Evolutionary conservation across 1,284 basidiomycete species (phyloP), one percentile per base, ranked within the genome.

Genomic region (Pisolithus thermaeus): DNA sequence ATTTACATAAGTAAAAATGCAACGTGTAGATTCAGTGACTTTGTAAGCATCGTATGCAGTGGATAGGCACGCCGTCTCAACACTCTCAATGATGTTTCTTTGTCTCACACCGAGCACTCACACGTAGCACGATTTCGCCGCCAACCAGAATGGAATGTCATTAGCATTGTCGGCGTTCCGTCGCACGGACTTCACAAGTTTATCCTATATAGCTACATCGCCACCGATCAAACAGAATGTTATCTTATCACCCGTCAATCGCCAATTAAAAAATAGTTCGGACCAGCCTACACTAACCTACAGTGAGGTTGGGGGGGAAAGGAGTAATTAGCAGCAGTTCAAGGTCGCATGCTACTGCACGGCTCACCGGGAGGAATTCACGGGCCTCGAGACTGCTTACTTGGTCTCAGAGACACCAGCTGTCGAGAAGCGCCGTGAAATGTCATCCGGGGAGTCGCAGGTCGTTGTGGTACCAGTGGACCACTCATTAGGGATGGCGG

Each of bases 401-500:
- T 47, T 50, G 25, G 35, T 41, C 9, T 51, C 53, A 41, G 49
- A 46, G 23, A 50, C 18, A 30, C 49, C 49, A 36, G 49, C 49
- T 25, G 44, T 28, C 3, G 32, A 16, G n/a, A 44, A 44, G 35
- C 49, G 49, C 41, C 41, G 46, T 7, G 28, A 23, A 27, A 50
- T 50, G 35, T 50, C 27, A 30, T 46, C 43, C 1, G 30, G 30
- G 16, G 30, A 20, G 30, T 46, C 57, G 27, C 59, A 61, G 7
- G 55, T 57, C 11, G 59, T 61, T 5, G 51, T 56, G 2, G 60
- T 63, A 14, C 61, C 60, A n/a, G 43, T 36, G 4, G 32, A 45
- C 57, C 57, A 60, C 45, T 61, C 53, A 43, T 56, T 61, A 35
- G 61, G 58, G 41, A 61, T 23, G 11, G 57, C 57, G 12, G 52